These are phyloP conservation scores for Inga laurina DNA, from an alignment of 306 rosid species.

Conservation along the genomic window DNA sequence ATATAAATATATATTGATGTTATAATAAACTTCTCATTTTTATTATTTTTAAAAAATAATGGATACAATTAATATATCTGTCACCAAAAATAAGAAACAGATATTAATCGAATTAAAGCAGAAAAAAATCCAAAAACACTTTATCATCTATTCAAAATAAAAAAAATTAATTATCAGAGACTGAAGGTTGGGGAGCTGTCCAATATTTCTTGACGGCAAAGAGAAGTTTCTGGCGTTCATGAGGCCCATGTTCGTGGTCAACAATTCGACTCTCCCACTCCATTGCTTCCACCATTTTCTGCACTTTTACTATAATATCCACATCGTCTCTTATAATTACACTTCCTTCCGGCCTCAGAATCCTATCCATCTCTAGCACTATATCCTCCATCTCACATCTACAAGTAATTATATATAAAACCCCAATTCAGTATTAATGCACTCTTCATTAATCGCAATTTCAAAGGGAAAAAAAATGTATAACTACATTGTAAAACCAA, in stretches of 20 bases:
- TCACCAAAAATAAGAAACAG: not conserved
- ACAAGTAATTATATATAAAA: not conserved
- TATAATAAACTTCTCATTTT: too few species aligned
- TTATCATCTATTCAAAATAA: not conserved
- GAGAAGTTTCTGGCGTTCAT: conserved; percentile 59
- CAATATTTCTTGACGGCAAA: conserved; percentile 82
- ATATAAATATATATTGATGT: too few species aligned
- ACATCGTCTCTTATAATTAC: conserved; percentile 77
- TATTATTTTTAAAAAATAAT: not conserved
- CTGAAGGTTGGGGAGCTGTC: conserved; percentile 62
- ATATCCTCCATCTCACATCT: conserved; percentile 86
- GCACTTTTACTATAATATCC: conserved; percentile 60
- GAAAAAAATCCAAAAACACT: not conserved
- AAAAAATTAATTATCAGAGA: conserved; percentile 7
- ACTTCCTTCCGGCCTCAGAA: conserved; percentile 83
- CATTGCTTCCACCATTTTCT: conserved; percentile 49
- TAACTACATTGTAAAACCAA: not conserved
- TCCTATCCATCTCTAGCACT: conserved; percentile 79
- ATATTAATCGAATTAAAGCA: not conserved
- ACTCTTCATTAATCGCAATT: not conserved
- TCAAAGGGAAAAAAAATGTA: not conserved
- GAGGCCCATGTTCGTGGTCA: conserved; percentile 88
- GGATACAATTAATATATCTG: not conserved
- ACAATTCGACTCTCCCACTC: conserved; percentile 79
- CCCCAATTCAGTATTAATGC: not conserved